A percentile compares a stretch with the other conserved stretches of the same genome.
Evolutionary conservation across 179 eudicot species (phyloP).

Genomic region (Carnegiea gigantea): DNA sequence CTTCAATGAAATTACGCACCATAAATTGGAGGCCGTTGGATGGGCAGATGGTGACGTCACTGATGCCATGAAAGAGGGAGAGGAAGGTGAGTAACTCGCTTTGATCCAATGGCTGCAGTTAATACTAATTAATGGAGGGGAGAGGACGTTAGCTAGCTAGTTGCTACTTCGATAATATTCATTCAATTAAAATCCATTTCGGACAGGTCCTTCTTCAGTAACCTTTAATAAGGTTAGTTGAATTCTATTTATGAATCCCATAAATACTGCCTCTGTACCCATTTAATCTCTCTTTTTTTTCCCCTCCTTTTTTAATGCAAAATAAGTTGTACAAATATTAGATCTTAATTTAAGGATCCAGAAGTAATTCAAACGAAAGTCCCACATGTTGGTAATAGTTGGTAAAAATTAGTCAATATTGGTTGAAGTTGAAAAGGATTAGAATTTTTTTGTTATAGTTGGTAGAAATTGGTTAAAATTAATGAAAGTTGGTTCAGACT

Average conservation of each 20-base stretch:
- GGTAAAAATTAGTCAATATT: too few species aligned
- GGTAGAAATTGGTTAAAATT: too few species aligned
- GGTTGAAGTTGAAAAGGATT: too few species aligned
- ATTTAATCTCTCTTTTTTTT: background rate
- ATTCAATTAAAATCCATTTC: slow-evolving; percentile 24
- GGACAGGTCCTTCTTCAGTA: slow-evolving; percentile 26
- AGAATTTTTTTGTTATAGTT: too few species aligned
- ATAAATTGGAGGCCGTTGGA: slow-evolving; percentile 19
- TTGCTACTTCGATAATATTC: slow-evolving; percentile 20
- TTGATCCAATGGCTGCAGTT: slow-evolving; percentile 31
- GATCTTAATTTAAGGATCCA: too few species aligned
- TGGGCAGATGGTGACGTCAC: slow-evolving; percentile 17
- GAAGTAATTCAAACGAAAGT: too few species aligned
- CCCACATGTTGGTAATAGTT: too few species aligned
- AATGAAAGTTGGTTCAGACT: too few species aligned
- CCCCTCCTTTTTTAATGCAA: background rate
- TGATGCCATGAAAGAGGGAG: background rate
- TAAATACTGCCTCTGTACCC: slow-evolving; percentile 13
- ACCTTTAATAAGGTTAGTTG: slow-evolving; percentile 33
- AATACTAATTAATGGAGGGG: slow-evolving; percentile 33
- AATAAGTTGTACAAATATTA: too few species aligned
- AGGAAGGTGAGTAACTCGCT: background rate
- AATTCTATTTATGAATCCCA: slow-evolving; percentile 18
- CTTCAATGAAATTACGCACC: background rate
- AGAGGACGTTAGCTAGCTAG: slow-evolving; percentile 29